These are phyloP conservation scores for Leccinum boreale DNA, from an alignment of 768 basidiomycete species.

Conservation along the genomic window DNA sequence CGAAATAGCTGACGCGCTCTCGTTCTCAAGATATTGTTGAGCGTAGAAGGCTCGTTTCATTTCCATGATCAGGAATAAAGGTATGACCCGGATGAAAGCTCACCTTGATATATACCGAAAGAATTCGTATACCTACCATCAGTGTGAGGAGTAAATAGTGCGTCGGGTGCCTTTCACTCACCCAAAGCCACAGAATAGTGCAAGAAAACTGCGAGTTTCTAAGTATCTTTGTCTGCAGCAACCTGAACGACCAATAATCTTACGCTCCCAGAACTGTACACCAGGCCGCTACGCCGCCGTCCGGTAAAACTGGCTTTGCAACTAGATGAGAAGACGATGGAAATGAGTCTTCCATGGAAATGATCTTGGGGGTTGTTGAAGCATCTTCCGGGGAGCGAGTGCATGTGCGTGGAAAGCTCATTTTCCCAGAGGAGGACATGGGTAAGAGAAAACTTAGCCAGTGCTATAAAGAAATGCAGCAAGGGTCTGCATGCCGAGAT, in stretches of 20 bases:
- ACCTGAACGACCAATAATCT: not conserved
- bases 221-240: not conserved
- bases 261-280: constrained; percentile 27
- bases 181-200: constrained; percentile 27
- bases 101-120: constrained; percentile 32
- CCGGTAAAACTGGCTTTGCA: constrained; percentile 5
- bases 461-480: not conserved
- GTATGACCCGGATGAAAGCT: not conserved
- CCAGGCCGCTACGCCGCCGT: constrained; percentile 21
- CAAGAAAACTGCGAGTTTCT: constrained; percentile 19
- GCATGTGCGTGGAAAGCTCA: not conserved
- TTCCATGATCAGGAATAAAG: not conserved
- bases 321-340: not conserved
- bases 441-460: not conserved
- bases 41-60: constrained; percentile 20
- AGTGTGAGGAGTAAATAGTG: not conserved
- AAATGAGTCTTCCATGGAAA: not conserved
- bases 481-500: not conserved
- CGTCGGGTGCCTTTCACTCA: not conserved
- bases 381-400: not conserved
- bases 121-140: constrained; percentile 15
- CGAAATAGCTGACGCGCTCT: constrained; percentile 26
- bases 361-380: not conserved
- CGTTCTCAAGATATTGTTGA: constrained; percentile 17
- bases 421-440: not conserved